Evolutionary conservation across 108 stramenopile genomes (phyloP), one percentile per base, ranked within the genome.

Genomic region (Thalassiosira profunda): DNA sequence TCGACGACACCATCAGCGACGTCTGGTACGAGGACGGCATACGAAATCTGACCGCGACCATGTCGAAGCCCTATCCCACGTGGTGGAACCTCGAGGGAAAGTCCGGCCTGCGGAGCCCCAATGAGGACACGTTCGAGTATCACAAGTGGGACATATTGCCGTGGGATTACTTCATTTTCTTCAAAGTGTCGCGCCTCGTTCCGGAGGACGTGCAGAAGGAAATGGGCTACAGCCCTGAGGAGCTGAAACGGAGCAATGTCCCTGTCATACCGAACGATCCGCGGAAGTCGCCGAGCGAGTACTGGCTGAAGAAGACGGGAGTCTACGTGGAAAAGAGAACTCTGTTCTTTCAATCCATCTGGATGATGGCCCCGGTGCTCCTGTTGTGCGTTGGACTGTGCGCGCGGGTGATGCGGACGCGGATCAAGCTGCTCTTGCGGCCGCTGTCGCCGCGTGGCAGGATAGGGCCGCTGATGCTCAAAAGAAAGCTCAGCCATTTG

Each of bases 111-210:
- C 20, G 33, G 30, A 41, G 37, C 4, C 29, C 17, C 5, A 37
- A 34, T 18, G 28, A 57, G 36, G 74, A 76, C 18, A 55, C 74
- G 10, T 76, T 61, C 57, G 66, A 76, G 25, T 66, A 79, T 63
- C 61, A 79, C 56, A 35, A 79, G 54, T 59, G 67, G 63, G 63
- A 70, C 43, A 60, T 79, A 26, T 48, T 78, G 10, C 65, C 72
- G 33, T 83, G 70, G 81, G 77, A 83, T 29, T 49, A 79, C 36
- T 69, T 68, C 31, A 25, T 78, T 12, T 83, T 83, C 42, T 83
- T 79, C 67, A 83, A 83, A 53, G 67, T 73, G 10, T 83, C 81
- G 10, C 58, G 81, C 15, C 55, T 83, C 4, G 74, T 76, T 28
- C 65, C 74, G 12, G 53, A 68, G 38, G 74, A 76, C 21, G 60